These are phyloP conservation scores for Botrytis fabae DNA, from an alignment of 2,329 filamentous ascomycete species.

Conservation along the genomic window DNA sequence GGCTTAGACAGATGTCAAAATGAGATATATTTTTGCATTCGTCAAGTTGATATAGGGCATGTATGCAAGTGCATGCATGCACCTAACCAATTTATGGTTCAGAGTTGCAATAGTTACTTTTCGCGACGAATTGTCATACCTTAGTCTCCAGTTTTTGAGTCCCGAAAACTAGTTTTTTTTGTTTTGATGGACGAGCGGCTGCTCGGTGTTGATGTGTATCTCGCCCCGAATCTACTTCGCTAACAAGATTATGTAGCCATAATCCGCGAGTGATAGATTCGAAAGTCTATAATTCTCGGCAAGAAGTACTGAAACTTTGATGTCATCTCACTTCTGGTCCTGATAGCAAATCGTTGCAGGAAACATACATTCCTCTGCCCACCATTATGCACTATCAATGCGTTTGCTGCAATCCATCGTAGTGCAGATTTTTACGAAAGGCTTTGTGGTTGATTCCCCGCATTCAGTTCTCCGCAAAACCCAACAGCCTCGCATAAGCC, in stretches of 20 bases:
- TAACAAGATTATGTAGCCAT: neutral
- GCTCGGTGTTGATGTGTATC: neutral
- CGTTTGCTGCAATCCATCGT: neutral
- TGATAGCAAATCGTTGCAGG: neutral
- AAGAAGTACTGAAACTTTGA: neutral
- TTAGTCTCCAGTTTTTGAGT: neutral
- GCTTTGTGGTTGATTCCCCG: neutral
- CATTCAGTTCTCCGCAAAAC: neutral
- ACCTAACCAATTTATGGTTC: neutral
- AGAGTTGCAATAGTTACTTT: neutral
- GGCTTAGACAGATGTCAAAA: neutral
- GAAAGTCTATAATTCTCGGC: neutral
- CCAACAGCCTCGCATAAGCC: neutral
- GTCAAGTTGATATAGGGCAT: neutral
- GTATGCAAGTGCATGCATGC: neutral
- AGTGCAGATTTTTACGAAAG: neutral
- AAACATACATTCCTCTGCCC: neutral
- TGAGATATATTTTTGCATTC: neutral
- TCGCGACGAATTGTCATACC: neutral
- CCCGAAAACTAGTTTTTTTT: too few species aligned
- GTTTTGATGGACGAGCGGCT: neutral
- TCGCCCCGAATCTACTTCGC: neutral
- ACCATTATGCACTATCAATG: neutral
- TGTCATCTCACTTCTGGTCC: neutral
- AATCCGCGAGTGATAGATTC: neutral